These are phyloP conservation scores for Boletellus ananas DNA, from an alignment of 768 basidiomycete genomes.

Conservation along the genomic window DNA sequence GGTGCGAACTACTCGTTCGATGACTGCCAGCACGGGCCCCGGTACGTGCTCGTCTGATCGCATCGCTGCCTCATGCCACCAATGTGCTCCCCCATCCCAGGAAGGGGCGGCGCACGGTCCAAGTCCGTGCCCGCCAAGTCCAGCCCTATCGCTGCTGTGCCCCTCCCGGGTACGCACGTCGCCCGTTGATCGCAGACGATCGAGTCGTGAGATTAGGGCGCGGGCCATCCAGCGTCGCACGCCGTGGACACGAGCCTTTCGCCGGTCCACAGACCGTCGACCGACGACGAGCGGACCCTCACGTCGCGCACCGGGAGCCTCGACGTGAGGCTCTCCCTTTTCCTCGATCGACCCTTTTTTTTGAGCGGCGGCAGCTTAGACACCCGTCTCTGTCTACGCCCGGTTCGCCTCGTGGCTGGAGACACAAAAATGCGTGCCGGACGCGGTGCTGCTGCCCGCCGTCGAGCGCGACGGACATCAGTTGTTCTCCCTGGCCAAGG, in stretches of 20 bases:
- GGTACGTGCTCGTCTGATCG: no score
- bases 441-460: constrained; percentile 4
- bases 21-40: no score
- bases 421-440: constrained; percentile 1
- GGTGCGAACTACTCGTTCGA: no score
- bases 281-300: not conserved
- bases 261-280: not conserved
- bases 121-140: not conserved
- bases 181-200: not conserved
- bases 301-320: not conserved
- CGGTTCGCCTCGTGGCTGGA: constrained; percentile 20
- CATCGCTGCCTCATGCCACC: not conserved
- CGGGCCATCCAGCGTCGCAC: not conserved
- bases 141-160: not conserved
- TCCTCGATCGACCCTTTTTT: no score
- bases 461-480: constrained; percentile 22
- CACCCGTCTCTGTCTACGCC: constrained; percentile 9
- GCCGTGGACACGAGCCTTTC: no score
- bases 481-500: constrained; percentile 17
- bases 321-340: constrained; percentile 6
- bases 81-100: not conserved
- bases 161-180: constrained; percentile 10
- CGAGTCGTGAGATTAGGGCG: not conserved
- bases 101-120: not conserved
- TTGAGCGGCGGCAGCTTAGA: not conserved